phyloP scores from a whole-genome alignment of 805 yeast genomes.

The Candida xiaguanensis region DNA sequence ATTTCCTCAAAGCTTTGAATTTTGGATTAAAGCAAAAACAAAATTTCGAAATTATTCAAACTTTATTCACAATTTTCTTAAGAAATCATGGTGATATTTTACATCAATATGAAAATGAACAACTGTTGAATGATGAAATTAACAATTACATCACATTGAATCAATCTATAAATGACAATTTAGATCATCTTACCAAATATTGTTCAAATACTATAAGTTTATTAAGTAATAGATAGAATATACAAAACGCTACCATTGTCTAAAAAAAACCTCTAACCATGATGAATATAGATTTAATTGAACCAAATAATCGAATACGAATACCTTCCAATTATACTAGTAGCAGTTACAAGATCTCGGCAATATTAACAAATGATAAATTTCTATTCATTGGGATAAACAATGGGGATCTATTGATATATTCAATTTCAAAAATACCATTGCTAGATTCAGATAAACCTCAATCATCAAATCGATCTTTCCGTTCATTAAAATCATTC shows the following conservation, averaged over 20 bases:
- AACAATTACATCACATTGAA: constrained; percentile 47
- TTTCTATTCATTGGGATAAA: constrained; percentile 28
- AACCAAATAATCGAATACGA: constrained; percentile 33
- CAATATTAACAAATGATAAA: constrained; percentile 17
- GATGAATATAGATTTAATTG: constrained; percentile 38
- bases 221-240: constrained; percentile 8
- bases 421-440: constrained; percentile 13
- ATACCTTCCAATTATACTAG: constrained; percentile 14
- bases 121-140: constrained; percentile 43
- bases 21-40: constrained; percentile 52
- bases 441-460: constrained; percentile 13
- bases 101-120: constrained; percentile 31
- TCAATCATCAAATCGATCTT: constrained; percentile 1
- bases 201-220: constrained; percentile 78
- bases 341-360: constrained; percentile 16
- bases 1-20: constrained; percentile 65
- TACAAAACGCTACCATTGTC: not conserved
- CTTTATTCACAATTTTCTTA: constrained; percentile 70
- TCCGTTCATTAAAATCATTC: constrained; percentile 4
- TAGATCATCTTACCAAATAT: constrained; percentile 71
- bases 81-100: constrained; percentile 82
- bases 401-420: constrained; percentile 33
- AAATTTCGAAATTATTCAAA: constrained; percentile 77
- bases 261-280: not conserved
- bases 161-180: constrained; percentile 34